These are phyloP conservation scores for Isatis tinctoria DNA, from an alignment of 345 rosid species.

Conservation along the genomic window DNA sequence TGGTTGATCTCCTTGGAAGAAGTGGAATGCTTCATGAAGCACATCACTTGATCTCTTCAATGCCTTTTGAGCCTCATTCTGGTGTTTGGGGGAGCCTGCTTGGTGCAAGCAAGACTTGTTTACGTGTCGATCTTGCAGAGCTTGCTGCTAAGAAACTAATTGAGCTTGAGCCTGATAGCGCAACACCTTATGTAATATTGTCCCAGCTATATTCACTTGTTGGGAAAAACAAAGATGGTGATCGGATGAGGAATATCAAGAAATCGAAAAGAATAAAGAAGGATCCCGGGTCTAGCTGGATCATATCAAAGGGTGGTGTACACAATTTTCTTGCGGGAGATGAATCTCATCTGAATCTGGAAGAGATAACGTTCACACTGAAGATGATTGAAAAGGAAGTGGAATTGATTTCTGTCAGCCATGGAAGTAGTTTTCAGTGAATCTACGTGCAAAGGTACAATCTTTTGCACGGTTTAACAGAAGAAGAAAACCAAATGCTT, in stretches of 20 bases:
- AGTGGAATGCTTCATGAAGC: constrained; percentile 69
- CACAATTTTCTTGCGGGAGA: constrained; percentile 54
- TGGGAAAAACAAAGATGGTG: constrained; percentile 43
- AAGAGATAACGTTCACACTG: constrained; percentile 37
- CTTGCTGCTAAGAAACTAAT: constrained; percentile 57
- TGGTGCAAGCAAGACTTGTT: constrained; percentile 51
- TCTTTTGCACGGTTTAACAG: too few species aligned
- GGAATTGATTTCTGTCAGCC: constrained; percentile 18
- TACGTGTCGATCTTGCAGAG: constrained; percentile 60
- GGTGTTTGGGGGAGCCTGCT: constrained; percentile 93
- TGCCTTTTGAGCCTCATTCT: constrained; percentile 54
- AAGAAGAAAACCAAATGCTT: too few species aligned
- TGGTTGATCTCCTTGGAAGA: constrained; percentile 82
- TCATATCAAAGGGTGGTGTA: constrained; percentile 38
- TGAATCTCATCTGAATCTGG: constrained; percentile 38
- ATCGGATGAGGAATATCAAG: constrained; percentile 41
- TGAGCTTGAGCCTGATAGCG: constrained; percentile 62
- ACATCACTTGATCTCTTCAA: constrained; percentile 42
- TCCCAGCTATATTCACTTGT: constrained; percentile 46
- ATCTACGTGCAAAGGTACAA: background rate
- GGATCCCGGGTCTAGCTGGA: constrained; percentile 83
- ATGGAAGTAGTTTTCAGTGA: constrained; percentile 9
- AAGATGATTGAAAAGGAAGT: constrained; percentile 35
- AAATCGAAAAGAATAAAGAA: constrained; percentile 55
- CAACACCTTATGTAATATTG: constrained; percentile 68